Base-by-base conservation (phyloP, 75 land plant genomes). In the Isoetes taiwanensis region DNA sequence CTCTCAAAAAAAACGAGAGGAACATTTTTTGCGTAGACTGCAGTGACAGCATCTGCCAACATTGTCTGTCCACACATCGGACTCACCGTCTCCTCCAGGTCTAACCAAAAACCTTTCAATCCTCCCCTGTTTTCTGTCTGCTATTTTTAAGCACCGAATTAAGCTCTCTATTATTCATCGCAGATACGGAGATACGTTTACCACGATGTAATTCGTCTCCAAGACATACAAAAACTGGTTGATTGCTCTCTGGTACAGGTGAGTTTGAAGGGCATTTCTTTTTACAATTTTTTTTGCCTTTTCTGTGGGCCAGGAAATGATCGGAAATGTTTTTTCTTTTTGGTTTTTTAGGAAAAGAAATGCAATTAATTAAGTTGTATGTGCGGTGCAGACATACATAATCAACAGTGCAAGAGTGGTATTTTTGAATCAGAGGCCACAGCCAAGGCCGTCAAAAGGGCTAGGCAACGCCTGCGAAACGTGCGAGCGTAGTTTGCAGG, bases 401-500 rank as follows among this genome's bases (percentile, higher is more conserved):
- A 74, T 62, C 11, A 83, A 83, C 68, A 66, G 84, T 42, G 84
- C 87, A 16, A 77, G 79, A 64, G 87, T 83, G 50, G 66, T 80
- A 26, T 83, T 83, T 50, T 43, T 83, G 25, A 77, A 83, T 32
- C 73, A 74, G 59, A 65, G 87, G 53, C 71, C 77, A 3, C 97
- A 91, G 52, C 71, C 84, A 4, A 70, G 80, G 68, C 76, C 88
- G 35, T 77, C 73, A 29, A 90, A 86, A 42, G 88, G 80, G 27
- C 71, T 80, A 14, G 78, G 74, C 58, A 91, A 87, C 48, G 66
- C 67, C 52, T 91, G 97, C 54, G 66, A 62, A 30, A 91, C 80
- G 32, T 91, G 97, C 64, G 95, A 91, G 56, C 71, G 97, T 46
- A 81, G 86, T 62, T 77, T 91, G 53, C 97, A 91, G 39, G 88